Base-by-base conservation (phyloP, 2,329 filamentous ascomycete species). In the Phialophora chinensis region DNA sequence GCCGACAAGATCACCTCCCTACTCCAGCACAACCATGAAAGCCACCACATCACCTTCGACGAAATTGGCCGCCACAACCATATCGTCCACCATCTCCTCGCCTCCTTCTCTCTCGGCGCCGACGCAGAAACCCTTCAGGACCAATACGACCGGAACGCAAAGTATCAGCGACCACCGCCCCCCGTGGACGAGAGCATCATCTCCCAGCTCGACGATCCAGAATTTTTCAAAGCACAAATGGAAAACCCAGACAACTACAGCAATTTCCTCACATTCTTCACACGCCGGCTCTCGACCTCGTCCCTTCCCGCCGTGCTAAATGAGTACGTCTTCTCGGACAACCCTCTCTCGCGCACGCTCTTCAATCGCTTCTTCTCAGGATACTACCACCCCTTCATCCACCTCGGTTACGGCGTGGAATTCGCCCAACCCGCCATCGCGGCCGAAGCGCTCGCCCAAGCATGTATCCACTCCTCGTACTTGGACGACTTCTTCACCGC, bases 321-420 rank as follows among this genome's bases (percentile, higher is more conserved):
- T 42, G 17, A 60, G 20, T 49, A 49, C 42, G 57, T 60, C 57
- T 60, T 60, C 57, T 31, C 42, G 38, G 57, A 60, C 42, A 60
- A 20, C 12, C n/a, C 35, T 20, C 38, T 50, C 23, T 27, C 57
- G 23, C 29, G 6, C 12, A 52, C 25, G 6, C 27, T 60, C 25
- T 60, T 60, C 57, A 60, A 50, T 42, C 57, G 38, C 57, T 50
- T 60, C 57, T 60, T 60, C 42, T 25, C 57, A 17, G 57, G 57
- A 27, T 60, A 60, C 27, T 60, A 60, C 27, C 57, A 60, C 57
- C 57, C 57, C 3, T 47, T 60, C 12, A 60, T 60, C 38, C 57
- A 60, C 25, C 57, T 60, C 2, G 57, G 57, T 4, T 60, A 60
- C 23, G 57, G 57, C 42, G 25, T 60, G 7, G 57, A 60, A 33